phyloP scores from a whole-genome alignment of 2,329 filamentous ascomycete species.

The Stachybotrys chlorohalonatus region DNA sequence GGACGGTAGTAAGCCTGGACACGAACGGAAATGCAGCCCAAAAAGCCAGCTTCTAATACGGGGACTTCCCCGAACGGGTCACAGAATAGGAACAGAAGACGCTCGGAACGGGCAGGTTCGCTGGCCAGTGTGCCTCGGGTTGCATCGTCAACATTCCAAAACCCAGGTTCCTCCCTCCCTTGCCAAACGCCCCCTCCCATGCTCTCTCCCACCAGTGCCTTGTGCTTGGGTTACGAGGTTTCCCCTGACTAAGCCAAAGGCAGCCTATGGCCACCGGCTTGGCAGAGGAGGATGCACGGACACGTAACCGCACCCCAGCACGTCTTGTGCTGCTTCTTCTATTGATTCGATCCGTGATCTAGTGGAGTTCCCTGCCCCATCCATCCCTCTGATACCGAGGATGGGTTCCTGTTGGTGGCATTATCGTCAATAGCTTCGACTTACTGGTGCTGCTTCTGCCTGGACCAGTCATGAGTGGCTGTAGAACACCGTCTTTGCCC shows the following conservation, averaged over 20 bases:
- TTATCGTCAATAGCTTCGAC: no score
- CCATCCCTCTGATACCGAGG: no score
- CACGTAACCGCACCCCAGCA: background rate
- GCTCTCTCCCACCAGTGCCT: background rate
- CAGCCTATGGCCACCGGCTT: background rate
- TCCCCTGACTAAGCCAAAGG: background rate
- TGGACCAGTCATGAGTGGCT: no score
- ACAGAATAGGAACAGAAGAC: no score
- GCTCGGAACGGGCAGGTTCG: background rate
- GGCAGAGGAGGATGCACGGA: background rate
- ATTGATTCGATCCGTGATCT: background rate
- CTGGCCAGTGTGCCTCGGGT: background rate
- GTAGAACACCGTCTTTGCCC: no score
- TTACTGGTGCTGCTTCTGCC: no score
- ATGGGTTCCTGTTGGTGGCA: no score
- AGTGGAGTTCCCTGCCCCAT: background rate
- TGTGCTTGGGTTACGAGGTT: background rate
- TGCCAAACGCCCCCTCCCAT: background rate
- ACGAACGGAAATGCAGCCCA: no score
- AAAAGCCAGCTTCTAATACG: background rate
- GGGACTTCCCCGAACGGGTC: no score
- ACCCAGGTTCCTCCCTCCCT: background rate
- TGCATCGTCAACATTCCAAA: background rate
- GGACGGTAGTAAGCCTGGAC: no score
- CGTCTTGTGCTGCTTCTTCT: background rate